A percentile compares a stretch with the other conserved stretches of the same genome.
These are phyloP conservation scores for Pinus taeda DNA, from an alignment of 75 land plant genomes.

Conservation along the genomic window DNA sequence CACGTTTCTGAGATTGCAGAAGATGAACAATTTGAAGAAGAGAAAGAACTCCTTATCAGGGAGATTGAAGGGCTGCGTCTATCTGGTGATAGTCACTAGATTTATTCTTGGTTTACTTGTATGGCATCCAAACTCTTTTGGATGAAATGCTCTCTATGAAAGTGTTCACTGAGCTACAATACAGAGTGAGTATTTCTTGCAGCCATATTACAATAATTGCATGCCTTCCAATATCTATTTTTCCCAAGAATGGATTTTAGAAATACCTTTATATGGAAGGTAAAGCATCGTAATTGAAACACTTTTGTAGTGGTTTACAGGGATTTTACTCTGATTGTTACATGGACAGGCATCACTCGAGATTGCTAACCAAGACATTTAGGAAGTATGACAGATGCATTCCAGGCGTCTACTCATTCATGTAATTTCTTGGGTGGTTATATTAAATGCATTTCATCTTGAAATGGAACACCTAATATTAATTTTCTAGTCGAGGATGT, in stretches of 20 bases:
- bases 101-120: conserved; percentile 2
- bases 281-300: neutral
- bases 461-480: neutral
- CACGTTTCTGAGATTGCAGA: conserved; percentile 42
- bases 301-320: neutral
- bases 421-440: no score
- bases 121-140: neutral
- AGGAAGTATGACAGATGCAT: neutral
- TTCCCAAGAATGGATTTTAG: neutral
- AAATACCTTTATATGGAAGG: neutral
- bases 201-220: neutral
- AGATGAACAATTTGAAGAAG: conserved; percentile 97
- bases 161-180: neutral
- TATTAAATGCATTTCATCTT: no score
- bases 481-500: neutral
- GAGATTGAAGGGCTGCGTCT: conserved; percentile 67
- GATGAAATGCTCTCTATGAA: neutral
- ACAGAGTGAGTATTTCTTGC: neutral
- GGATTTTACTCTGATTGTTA: conserved; percentile 1
- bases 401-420: neutral
- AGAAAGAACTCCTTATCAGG: conserved; percentile 83
- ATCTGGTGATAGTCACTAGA: neutral
- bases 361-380: neutral
- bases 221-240: neutral
- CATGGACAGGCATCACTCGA: conserved; percentile 1